These are phyloP conservation scores for Salix suchowensis DNA, from an alignment of 345 rosid genomes.

Conservation along the genomic window DNA sequence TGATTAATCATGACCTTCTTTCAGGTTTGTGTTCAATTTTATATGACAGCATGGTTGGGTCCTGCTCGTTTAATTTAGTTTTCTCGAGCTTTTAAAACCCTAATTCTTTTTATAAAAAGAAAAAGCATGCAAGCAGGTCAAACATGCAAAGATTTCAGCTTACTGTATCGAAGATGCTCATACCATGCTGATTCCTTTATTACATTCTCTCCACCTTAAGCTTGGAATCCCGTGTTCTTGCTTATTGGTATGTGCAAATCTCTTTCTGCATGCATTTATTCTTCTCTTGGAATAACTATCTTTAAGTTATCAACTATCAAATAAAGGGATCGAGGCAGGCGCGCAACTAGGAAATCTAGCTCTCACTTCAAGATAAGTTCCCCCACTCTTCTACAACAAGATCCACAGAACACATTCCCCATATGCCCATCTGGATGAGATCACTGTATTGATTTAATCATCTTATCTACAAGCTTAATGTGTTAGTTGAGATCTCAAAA, in stretches of 20 bases:
- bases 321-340: not conserved
- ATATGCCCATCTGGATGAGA: not conserved
- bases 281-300: slow-evolving; percentile 19
- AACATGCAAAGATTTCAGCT: slow-evolving; percentile 18
- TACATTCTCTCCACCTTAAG: slow-evolving; percentile 23
- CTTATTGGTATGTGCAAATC: slow-evolving; percentile 7
- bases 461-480: no score
- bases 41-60: no score
- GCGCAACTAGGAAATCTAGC: not conserved
- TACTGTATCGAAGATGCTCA: slow-evolving; percentile 28
- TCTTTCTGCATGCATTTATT: slow-evolving; percentile 11
- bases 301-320: slow-evolving; percentile 16
- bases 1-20: not conserved
- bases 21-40: not conserved
- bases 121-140: not conserved
- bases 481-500: no score
- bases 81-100: no score
- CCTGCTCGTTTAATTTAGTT: no score
- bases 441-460: not conserved
- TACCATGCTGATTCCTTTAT: slow-evolving; percentile 19
- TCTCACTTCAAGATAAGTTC: not conserved
- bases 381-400: not conserved
- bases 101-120: not conserved
- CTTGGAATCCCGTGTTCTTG: slow-evolving; percentile 14
- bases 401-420: no score